A percentile compares a stretch with the other conserved stretches of the same genome.
Conservation (phyloP, 768 basidiomycete species). For the Leccinellum luteum region DNA sequence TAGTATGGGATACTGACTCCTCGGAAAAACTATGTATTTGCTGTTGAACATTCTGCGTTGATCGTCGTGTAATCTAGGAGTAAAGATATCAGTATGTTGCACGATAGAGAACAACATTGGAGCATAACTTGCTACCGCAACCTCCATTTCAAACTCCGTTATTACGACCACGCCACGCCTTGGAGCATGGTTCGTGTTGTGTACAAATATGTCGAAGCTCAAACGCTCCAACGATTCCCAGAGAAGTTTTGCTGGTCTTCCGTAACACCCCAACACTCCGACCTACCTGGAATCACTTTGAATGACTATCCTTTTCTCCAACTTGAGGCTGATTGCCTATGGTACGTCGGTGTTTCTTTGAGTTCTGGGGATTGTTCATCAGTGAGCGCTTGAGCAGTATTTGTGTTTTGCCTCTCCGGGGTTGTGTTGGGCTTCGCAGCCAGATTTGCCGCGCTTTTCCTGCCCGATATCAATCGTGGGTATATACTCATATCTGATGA, state of each 20-base stretch:
- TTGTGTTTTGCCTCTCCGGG: constrained; percentile 38
- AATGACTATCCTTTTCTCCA: constrained; percentile 65
- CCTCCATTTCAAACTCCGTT: constrained; percentile 12
- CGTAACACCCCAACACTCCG: constrained; percentile 4
- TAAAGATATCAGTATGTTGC: neutral
- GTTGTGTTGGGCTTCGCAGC: constrained; percentile 67
- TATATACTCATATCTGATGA: constrained; percentile 8
- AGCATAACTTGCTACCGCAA: neutral
- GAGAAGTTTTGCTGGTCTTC: constrained; percentile 1
- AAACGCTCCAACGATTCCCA: constrained; percentile 17
- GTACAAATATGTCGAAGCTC: constrained; percentile 16
- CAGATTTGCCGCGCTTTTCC: constrained; percentile 65
- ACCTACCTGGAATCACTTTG: neutral
- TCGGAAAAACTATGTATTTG: constrained; percentile 7
- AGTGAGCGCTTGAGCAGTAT: constrained; percentile 25
- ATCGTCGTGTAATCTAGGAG: constrained; percentile 16
- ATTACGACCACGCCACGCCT: neutral
- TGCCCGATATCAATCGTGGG: constrained; percentile 64
- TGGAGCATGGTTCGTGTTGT: constrained; percentile 3
- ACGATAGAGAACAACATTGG: neutral
- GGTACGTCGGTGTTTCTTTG: constrained; percentile 34
- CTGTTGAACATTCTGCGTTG: constrained; percentile 3
- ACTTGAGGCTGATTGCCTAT: constrained; percentile 52
- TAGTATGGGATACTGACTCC: constrained; percentile 8
- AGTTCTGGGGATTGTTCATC: constrained; percentile 21